phyloP scores from a whole-genome alignment of 2,329 filamentous ascomycete genomes.

The Epicoccum sorghinum region DNA sequence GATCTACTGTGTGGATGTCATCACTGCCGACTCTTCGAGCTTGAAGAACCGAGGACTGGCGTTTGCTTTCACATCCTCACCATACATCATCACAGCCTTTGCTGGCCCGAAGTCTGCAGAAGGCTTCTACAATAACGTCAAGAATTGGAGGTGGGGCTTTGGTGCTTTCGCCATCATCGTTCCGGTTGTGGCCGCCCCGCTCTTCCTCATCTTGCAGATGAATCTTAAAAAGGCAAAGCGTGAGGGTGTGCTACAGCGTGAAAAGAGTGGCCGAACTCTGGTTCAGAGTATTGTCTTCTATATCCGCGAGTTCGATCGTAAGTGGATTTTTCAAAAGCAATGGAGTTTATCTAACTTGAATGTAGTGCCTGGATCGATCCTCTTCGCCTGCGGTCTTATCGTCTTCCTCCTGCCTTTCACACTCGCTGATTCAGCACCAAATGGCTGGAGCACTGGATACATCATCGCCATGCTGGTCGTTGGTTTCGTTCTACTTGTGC shows the following conservation, averaged over 20 bases:
- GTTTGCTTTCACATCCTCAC: constrained; percentile 53
- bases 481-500: constrained; percentile 55
- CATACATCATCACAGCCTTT: constrained; percentile 25
- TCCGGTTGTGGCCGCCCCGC: constrained; percentile 64
- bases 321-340: constrained; percentile 32
- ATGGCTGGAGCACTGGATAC: constrained; percentile 57
- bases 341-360: background rate
- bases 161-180: constrained; percentile 69
- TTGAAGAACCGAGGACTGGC: constrained; percentile 62
- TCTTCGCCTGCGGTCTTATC: constrained; percentile 53
- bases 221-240: constrained; percentile 63
- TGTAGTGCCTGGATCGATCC: constrained; percentile 53
- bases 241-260: constrained; percentile 54
- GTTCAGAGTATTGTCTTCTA: constrained; percentile 51
- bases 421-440: constrained; percentile 55
- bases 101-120: constrained; percentile 24
- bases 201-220: constrained; percentile 59
- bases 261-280: constrained; percentile 53
- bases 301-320: constrained; percentile 52
- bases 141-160: constrained; percentile 64
- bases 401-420: constrained; percentile 59
- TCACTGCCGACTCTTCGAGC: constrained; percentile 68
- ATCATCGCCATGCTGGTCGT: constrained; percentile 59
- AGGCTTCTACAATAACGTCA: constrained; percentile 53
- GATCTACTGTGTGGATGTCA: constrained; percentile 65